Conservation (phyloP, 345 rosid species). For the Hevea brasiliensis region DNA sequence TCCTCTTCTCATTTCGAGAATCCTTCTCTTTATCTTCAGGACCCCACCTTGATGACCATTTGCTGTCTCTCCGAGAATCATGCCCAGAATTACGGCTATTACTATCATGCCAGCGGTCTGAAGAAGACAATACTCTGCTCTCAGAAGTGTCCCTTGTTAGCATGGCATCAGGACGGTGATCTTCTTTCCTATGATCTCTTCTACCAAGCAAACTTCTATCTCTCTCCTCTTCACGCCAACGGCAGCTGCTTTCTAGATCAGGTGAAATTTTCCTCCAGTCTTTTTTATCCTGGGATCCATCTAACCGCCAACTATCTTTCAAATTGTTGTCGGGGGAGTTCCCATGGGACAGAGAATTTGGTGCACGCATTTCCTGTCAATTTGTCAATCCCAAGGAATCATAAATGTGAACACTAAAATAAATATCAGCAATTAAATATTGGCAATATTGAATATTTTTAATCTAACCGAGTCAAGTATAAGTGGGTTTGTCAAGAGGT, state of each 20-base stretch:
- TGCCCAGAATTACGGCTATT: constrained; percentile 53
- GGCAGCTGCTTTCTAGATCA: constrained; percentile 48
- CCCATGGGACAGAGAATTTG: constrained; percentile 38
- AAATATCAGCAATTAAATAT: neutral
- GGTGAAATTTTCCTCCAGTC: constrained; percentile 55
- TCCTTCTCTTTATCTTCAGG: constrained; percentile 89
- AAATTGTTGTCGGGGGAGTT: constrained; percentile 39
- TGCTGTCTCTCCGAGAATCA: constrained; percentile 78
- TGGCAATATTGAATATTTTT: neutral
- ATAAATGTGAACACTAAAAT: neutral
- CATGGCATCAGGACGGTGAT: constrained; percentile 45
- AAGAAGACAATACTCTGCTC: constrained; percentile 44
- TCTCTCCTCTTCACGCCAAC: constrained; percentile 86
- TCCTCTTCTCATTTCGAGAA: constrained; percentile 56
- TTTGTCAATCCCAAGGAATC: neutral
- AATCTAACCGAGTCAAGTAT: no score
- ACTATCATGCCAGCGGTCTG: constrained; percentile 71
- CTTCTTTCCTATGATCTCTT: constrained; percentile 59
- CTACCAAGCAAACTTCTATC: constrained; percentile 67
- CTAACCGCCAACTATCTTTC: constrained; percentile 66
- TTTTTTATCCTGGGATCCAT: constrained; percentile 60
- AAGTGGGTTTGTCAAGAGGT: neutral
- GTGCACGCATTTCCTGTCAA: constrained; percentile 49
- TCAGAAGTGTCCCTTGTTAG: constrained; percentile 48
- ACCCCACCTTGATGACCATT: constrained; percentile 97